phyloP scores from a whole-genome alignment of 495 filamentous ascomycete species.

The Xylaria telfairii region DNA sequence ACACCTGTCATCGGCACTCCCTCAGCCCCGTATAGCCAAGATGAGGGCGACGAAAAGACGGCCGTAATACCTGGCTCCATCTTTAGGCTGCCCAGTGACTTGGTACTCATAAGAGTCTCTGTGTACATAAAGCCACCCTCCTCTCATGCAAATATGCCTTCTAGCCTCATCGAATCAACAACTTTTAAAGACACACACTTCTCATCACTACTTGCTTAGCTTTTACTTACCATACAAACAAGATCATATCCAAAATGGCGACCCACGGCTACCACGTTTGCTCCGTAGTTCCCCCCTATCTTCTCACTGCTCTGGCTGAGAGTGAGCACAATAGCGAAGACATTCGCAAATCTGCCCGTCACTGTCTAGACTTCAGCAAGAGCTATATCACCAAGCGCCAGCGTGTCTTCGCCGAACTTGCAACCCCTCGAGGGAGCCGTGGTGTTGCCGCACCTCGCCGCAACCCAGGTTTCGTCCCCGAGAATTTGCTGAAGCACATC shows the following conservation, averaged over 20 bases:
- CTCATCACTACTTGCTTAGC: neutral
- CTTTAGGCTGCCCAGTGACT: neutral
- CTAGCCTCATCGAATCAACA: neutral
- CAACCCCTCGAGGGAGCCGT: constrained; percentile 35
- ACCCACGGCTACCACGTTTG: constrained; percentile 36
- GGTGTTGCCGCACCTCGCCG: constrained; percentile 22
- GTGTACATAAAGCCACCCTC: neutral
- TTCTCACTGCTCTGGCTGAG: constrained; percentile 45
- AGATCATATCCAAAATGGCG: constrained; percentile 32
- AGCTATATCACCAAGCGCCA: constrained; percentile 36
- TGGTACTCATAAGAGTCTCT: neutral
- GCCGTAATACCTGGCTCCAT: neutral
- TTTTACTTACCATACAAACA: neutral
- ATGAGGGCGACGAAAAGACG: neutral
- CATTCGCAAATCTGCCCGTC: constrained; percentile 34
- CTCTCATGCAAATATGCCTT: neutral
- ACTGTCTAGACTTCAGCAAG: constrained; percentile 36
- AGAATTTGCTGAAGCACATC: constrained; percentile 46
- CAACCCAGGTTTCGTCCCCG: constrained; percentile 43
- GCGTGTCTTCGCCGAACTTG: constrained; percentile 37
- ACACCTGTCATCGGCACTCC: constrained; percentile 5
- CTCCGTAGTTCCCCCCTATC: constrained; percentile 47
- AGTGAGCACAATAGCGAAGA: constrained; percentile 37
- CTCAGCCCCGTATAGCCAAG: constrained; percentile 3
- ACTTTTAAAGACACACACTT: neutral